A percentile compares a stretch with the other conserved stretches of the same genome.
phyloP scores from a whole-genome alignment of 371 early-diverging fungal species.

The Rhizopus stolonifer region DNA sequence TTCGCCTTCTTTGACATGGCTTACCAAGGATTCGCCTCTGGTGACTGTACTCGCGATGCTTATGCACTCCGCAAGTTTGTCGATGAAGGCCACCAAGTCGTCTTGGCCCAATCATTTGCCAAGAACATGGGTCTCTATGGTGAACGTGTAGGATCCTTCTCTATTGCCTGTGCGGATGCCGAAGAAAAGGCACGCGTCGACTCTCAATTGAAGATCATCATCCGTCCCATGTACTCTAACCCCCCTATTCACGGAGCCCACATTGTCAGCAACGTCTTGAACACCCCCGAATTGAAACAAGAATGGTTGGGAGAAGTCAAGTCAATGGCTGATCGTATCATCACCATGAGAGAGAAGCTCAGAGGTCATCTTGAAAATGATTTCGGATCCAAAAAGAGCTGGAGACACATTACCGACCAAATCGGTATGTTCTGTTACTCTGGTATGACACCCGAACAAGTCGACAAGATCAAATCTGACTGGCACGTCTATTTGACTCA shows the following conservation, averaged over 20 bases:
- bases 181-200: slow-evolving; percentile 86
- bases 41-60: slow-evolving; percentile 88
- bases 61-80: slow-evolving; percentile 95
- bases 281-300: slow-evolving; percentile 67
- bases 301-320: slow-evolving; percentile 95
- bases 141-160: slow-evolving; percentile 97
- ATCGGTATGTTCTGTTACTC: slow-evolving; percentile 99
- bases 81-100: slow-evolving; percentile 72
- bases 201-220: slow-evolving; percentile 93
- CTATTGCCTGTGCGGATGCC: slow-evolving; percentile 74
- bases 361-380: slow-evolving; percentile 79
- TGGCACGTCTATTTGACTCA: slow-evolving; percentile 94
- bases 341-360: slow-evolving; percentile 84
- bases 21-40: slow-evolving; percentile 98
- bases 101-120: slow-evolving; percentile 95
- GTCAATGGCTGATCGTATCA: slow-evolving; percentile 97
- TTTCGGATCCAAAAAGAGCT: slow-evolving; percentile 74
- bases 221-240: slow-evolving; percentile 98
- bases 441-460: slow-evolving; percentile 90
- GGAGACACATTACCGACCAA: slow-evolving; percentile 96
- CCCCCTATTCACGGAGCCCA: slow-evolving; percentile 95
- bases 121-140: slow-evolving; percentile 99
- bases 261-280: slow-evolving; percentile 88
- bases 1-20: slow-evolving; percentile 98
- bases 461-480: slow-evolving; percentile 81